These are phyloP conservation scores for Monascus purpureus DNA, from an alignment of 495 filamentous ascomycete species.

Conservation along the genomic window DNA sequence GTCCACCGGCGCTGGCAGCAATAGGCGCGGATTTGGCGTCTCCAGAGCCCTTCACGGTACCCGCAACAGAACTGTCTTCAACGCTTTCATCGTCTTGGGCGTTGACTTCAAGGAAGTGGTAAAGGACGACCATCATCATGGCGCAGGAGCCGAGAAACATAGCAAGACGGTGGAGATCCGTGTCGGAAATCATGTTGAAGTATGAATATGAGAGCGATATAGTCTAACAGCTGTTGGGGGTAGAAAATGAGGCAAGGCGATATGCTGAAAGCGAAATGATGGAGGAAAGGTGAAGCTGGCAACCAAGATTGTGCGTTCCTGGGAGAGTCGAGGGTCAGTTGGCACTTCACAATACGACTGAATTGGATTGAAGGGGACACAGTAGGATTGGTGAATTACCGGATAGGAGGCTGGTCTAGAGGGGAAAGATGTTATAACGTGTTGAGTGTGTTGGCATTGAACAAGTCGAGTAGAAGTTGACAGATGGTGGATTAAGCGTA, in stretches of 20 bases:
- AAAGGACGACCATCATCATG: slow-evolving; percentile 89
- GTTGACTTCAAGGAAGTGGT: slow-evolving; percentile 97
- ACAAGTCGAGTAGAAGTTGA: no score
- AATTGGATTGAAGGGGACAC: no score
- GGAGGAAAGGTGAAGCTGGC: no score
- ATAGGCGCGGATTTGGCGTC: slow-evolving; percentile 8
- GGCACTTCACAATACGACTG: no score
- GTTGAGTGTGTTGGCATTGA: no score
- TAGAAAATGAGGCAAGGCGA: no score
- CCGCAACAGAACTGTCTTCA: slow-evolving; percentile 3
- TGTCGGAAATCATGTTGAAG: slow-evolving; percentile 67
- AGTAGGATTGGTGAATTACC: no score
- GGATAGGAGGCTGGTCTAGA: no score
- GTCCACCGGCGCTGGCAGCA: slow-evolving; percentile 9
- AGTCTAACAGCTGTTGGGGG: neutral
- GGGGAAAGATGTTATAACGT: no score
- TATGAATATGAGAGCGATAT: neutral
- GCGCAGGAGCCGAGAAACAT: slow-evolving; percentile 83
- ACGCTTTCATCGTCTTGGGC: slow-evolving; percentile 39
- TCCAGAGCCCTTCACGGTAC: slow-evolving; percentile 8
- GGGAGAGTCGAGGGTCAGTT: no score
- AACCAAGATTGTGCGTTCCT: no score
- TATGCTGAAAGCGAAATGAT: neutral
- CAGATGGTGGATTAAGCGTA: no score
- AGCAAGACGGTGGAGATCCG: slow-evolving; percentile 71